Conservation (phyloP, 2,329 filamentous ascomycete species). For the Juglanconis juglandina region DNA sequence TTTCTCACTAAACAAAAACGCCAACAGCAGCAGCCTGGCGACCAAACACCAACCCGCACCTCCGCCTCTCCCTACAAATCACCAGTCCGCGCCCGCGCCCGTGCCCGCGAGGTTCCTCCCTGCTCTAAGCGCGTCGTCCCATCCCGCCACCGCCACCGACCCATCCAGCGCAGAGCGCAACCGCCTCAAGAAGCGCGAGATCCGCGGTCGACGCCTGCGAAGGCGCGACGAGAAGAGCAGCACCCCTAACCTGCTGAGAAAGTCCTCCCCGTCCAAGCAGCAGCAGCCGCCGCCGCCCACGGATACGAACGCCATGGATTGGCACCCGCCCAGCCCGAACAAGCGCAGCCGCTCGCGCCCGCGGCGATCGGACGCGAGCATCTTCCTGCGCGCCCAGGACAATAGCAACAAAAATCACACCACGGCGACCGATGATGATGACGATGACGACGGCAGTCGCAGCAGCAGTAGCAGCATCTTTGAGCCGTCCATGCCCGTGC, state of each 20-base stretch:
- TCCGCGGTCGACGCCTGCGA: conserved; percentile 8
- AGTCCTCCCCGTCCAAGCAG: neutral
- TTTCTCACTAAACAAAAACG: conserved; percentile 1
- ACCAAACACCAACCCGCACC: neutral
- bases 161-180: conserved; percentile 12
- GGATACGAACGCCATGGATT: conserved; percentile 5
- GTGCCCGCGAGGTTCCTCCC: too few relatives aligned
- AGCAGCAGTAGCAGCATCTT: too few relatives aligned
- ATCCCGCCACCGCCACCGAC: neutral
- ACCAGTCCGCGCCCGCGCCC: neutral
- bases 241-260: neutral
- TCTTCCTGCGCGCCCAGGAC: neutral
- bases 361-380: neutral
- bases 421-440: too few relatives aligned
- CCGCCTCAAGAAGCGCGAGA: conserved; percentile 14
- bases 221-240: neutral
- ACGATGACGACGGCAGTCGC: neutral
- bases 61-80: conserved; percentile 3
- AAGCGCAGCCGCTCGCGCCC: neutral
- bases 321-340: conserved; percentile 1
- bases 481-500: neutral
- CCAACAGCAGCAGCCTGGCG: neutral
- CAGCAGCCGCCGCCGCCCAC: neutral
- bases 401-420: neutral
- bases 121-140: neutral